These are phyloP conservation scores for Vitis rupestris DNA, from an alignment of 164 flowering plant genomes.

Conservation along the genomic window DNA sequence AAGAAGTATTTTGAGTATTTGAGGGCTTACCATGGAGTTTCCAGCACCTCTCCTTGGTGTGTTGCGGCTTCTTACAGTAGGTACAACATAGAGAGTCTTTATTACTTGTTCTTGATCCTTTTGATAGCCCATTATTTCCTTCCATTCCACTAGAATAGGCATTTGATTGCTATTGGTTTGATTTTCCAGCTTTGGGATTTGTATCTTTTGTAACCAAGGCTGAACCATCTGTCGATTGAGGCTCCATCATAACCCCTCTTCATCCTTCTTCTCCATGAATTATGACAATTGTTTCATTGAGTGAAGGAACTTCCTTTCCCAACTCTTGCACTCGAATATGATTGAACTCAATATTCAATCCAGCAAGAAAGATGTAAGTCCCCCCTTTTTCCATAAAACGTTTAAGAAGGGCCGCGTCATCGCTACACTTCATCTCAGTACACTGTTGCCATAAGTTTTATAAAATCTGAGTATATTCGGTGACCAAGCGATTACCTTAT, in stretches of 20 bases:
- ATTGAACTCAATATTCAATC: neutral
- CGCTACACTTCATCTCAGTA: no score
- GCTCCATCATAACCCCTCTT: no score
- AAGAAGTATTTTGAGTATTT: no score
- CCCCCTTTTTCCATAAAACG: neutral
- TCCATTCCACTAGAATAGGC: neutral
- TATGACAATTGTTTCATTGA: neutral
- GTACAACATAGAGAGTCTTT: neutral
- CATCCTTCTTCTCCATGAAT: no score
- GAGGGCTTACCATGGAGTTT: neutral
- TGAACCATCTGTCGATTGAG: neutral
- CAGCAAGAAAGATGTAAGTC: neutral
- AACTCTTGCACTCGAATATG: neutral
- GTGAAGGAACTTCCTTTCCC: neutral
- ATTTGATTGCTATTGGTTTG: neutral
- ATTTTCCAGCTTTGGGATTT: neutral
- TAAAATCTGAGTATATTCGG: no score
- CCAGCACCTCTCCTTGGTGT: neutral
- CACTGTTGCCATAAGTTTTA: no score
- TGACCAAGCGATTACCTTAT: no score
- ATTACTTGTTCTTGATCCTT: neutral
- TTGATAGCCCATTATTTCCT: neutral
- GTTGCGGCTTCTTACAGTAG: neutral
- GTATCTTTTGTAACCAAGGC: neutral
- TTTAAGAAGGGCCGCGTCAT: no score